phyloP scores from a whole-genome alignment of 805 yeast genomes.

The Pichia phayaonensis region DNA sequence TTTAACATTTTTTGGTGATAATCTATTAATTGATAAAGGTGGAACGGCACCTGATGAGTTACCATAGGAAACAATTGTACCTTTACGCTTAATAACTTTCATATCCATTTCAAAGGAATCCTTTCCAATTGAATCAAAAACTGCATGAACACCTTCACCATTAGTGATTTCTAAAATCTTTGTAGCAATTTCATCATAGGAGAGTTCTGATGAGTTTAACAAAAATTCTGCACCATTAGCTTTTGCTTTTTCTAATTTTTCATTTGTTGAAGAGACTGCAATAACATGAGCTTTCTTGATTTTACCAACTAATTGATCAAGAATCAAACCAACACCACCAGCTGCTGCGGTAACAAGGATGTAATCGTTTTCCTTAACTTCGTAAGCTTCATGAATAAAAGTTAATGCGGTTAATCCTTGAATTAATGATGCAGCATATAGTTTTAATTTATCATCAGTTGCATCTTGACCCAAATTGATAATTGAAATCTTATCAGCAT shows the following conservation, averaged over 20 bases:
- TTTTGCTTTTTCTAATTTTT: constrained; percentile 60
- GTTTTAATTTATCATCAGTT: constrained; percentile 42
- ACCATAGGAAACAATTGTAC: constrained; percentile 72
- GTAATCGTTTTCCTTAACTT: constrained; percentile 60
- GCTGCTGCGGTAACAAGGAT: constrained; percentile 89
- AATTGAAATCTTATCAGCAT: constrained; percentile 28
- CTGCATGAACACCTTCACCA: constrained; percentile 61
- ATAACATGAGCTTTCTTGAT: constrained; percentile 69
- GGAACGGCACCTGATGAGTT: constrained; percentile 82
- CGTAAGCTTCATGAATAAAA: constrained; percentile 57
- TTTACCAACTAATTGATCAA: constrained; percentile 53
- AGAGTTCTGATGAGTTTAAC: constrained; percentile 37
- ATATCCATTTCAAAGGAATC: constrained; percentile 64
- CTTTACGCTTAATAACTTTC: constrained; percentile 56
- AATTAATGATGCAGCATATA: constrained; percentile 52
- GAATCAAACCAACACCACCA: constrained; percentile 81
- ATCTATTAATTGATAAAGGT: constrained; percentile 45
- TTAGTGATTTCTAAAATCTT: constrained; percentile 52
- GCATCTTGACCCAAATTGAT: constrained; percentile 42
- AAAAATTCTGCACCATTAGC: constrained; percentile 69
- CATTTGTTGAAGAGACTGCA: constrained; percentile 76
- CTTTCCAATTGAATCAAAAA: constrained; percentile 73
- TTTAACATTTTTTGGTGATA: constrained; percentile 57
- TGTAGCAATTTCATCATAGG: constrained; percentile 46
- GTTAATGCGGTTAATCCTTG: constrained; percentile 80